Evolutionary conservation across 371 early-diverging fungal species (phyloP).

Genomic region (Chytridium lagenaria): DNA sequence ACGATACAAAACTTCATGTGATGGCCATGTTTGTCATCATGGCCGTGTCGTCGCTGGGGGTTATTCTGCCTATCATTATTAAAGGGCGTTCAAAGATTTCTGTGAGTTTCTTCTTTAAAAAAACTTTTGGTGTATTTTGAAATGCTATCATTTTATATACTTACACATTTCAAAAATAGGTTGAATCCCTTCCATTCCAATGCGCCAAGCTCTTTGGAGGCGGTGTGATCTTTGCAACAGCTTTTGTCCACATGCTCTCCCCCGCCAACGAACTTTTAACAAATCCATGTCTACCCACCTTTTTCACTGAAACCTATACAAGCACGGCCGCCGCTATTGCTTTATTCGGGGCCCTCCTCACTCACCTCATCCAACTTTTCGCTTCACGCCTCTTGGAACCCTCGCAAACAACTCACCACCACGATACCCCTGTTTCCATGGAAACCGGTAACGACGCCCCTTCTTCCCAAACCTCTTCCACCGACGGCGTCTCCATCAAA

Average conservation of each 20-base stretch:
- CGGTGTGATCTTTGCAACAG: no score
- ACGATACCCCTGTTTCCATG: not conserved
- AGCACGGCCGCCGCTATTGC: slow-evolving; percentile 38
- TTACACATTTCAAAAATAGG: no score
- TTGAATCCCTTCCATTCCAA: slow-evolving; percentile 20
- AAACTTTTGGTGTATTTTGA: no score
- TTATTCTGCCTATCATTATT: no score
- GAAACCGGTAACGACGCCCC: not conserved
- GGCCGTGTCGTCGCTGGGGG: no score
- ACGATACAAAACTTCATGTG: no score
- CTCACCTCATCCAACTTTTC: slow-evolving; percentile 37
- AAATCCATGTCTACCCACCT: slow-evolving; percentile 38
- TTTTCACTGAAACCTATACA: slow-evolving; percentile 31
- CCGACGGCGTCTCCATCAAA: not conserved
- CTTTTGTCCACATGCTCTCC: slow-evolving; percentile 43
- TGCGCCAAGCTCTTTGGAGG: slow-evolving; percentile 38
- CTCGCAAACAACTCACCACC: not conserved
- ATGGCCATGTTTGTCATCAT: no score
- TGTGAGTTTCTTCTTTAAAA: no score
- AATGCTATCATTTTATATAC: no score
- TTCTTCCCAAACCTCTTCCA: not conserved
- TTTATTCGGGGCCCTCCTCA: slow-evolving; percentile 34
- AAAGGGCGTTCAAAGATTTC: no score
- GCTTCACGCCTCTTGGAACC: slow-evolving; percentile 3
- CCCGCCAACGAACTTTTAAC: slow-evolving; percentile 35